These are phyloP conservation scores for Starmerella floricola DNA, from an alignment of 805 yeast species.

Conservation along the genomic window DNA sequence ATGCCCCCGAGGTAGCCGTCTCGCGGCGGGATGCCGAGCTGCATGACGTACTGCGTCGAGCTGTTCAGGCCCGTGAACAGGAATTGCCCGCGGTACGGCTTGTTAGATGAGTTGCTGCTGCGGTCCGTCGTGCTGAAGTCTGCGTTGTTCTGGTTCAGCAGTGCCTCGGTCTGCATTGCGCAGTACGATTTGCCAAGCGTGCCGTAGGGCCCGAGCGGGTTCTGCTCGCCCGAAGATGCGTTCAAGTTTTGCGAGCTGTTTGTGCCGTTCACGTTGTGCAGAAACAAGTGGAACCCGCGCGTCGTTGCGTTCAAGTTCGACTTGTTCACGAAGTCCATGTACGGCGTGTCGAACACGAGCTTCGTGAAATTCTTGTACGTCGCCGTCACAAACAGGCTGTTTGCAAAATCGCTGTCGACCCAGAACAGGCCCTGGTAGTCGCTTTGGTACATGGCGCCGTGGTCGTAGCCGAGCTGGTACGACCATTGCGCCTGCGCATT, in stretches of 20 bases:
- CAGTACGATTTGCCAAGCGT: conserved; percentile 50
- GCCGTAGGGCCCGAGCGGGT: background rate
- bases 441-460: conserved; percentile 27
- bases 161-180: conserved; percentile 49
- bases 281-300: conserved; percentile 11
- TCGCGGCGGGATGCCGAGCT: conserved; percentile 33
- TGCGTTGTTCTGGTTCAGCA: conserved; percentile 27
- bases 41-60: conserved; percentile 53
- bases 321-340: conserved; percentile 8
- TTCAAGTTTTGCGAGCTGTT: conserved; percentile 11
- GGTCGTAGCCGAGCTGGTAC: conserved; percentile 48
- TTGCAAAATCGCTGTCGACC: conserved; percentile 57
- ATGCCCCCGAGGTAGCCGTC: conserved; percentile 42
- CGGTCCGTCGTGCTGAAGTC: conserved; percentile 32
- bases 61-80: conserved; percentile 47
- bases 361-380: conserved; percentile 14
- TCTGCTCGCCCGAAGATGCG: background rate
- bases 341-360: conserved; percentile 13
- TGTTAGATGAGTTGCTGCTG: conserved; percentile 30
- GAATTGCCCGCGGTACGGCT: conserved; percentile 43
- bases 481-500: conserved; percentile 35
- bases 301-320: conserved; percentile 10
- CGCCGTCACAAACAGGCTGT: conserved; percentile 50
- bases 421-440: conserved; percentile 28
- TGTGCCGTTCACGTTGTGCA: conserved; percentile 20